Conservation (phyloP, 192 early-diverging fungal species). For the Coemansia sp. region DNA sequence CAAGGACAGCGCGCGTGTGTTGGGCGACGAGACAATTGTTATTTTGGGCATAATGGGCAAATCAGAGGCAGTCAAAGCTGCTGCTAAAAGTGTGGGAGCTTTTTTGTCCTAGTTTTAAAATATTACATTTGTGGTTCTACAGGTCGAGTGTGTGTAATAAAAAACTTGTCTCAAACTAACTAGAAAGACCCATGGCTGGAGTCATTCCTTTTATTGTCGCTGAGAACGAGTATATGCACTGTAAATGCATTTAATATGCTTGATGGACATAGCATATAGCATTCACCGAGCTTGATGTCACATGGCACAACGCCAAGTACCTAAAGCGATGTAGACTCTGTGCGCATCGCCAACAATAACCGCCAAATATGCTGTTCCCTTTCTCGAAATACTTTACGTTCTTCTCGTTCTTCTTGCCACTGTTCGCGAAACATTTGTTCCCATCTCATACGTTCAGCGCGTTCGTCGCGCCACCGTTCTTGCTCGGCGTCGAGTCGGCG, state of each 20-base stretch:
- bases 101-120: slow-evolving; percentile 17
- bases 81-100: slow-evolving; percentile 29
- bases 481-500: slow-evolving; percentile 23
- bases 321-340: neutral
- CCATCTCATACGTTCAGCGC: slow-evolving; percentile 24
- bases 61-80: slow-evolving; percentile 20
- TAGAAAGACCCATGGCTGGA: no score
- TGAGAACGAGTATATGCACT: no score
- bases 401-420: slow-evolving; percentile 35
- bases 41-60: slow-evolving; percentile 37
- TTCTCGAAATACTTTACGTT: slow-evolving; percentile 21
- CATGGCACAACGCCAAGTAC: no score
- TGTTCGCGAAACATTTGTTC: slow-evolving; percentile 36
- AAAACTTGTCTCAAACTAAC: no score
- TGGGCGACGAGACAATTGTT: slow-evolving; percentile 45
- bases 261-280: no score
- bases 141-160: no score
- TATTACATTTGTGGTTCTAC: neutral
- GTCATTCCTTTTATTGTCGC: no score
- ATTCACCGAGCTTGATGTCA: no score
- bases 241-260: no score
- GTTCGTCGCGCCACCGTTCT: slow-evolving; percentile 34
- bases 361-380: slow-evolving; percentile 29
- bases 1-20: slow-evolving; percentile 46
- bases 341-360: slow-evolving; percentile 17